Percentiles rank a stretch among this genome's conserved stretches.
These are phyloP conservation scores for Lagenidium giganteum DNA, from an alignment of 352 stramenopile genomes.

Conservation along the genomic window DNA sequence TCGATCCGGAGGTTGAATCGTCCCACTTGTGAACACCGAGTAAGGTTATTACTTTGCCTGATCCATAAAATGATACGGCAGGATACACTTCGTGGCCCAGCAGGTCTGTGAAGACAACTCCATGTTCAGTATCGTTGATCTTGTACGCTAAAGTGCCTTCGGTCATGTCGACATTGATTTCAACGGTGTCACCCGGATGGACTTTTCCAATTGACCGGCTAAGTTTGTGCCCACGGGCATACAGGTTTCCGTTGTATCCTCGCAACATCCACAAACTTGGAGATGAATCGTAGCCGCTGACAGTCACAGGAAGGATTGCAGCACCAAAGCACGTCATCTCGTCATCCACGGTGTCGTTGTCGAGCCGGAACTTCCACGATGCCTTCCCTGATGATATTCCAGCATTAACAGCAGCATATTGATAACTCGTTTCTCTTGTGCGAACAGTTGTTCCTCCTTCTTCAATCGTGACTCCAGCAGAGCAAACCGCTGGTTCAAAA, in stretches of 20 bases:
- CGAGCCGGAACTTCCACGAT: conserved; percentile 85
- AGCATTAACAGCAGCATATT: conserved; percentile 82
- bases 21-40: conserved; percentile 80
- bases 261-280: conserved; percentile 90
- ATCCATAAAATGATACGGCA: conserved; percentile 87
- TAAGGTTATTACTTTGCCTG: conserved; percentile 81
- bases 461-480: conserved; percentile 71
- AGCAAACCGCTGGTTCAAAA: conserved; percentile 81
- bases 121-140: conserved; percentile 88
- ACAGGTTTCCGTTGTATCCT: conserved; percentile 90
- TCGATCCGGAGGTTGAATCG: conserved; percentile 24
- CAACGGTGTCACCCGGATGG: conserved; percentile 82
- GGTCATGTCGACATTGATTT: conserved; percentile 86
- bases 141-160: conserved; percentile 84
- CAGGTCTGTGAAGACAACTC: conserved; percentile 81
- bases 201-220: conserved; percentile 83
- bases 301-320: conserved; percentile 81
- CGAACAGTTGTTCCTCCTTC: conserved; percentile 68
- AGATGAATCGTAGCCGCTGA: conserved; percentile 88
- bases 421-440: conserved; percentile 84
- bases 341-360: conserved; percentile 87
- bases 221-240: conserved; percentile 85
- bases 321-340: conserved; percentile 92
- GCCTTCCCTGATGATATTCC: conserved; percentile 71
- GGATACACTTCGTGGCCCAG: conserved; percentile 79